phyloP scores from a whole-genome alignment of 257 asterid species.

The Nicotiana paniculata region DNA sequence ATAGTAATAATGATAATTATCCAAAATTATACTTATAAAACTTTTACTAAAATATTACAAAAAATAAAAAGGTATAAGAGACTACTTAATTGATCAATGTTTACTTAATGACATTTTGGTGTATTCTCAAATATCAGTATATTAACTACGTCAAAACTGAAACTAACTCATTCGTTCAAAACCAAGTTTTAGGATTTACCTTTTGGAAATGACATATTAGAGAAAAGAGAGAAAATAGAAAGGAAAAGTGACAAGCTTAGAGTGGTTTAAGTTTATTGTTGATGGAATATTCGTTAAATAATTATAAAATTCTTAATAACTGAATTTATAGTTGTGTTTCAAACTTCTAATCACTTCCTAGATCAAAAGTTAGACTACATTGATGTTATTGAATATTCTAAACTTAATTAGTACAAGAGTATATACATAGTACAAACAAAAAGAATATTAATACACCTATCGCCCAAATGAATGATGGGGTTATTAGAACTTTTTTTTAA shows the following conservation, averaged over 20 bases:
- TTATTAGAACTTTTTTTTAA: neutral
- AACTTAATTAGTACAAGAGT: neutral
- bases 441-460: neutral
- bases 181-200: neutral
- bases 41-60: no score
- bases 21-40: no score
- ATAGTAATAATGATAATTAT: no score
- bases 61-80: slow-evolving; percentile 63
- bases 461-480: neutral
- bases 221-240: neutral
- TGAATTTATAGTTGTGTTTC: no score
- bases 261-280: neutral
- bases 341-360: no score
- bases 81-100: neutral
- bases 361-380: no score
- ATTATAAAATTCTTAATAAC: no score
- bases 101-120: neutral
- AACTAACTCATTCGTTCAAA: neutral
- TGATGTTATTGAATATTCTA: neutral
- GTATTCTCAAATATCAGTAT: neutral
- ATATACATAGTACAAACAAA: neutral
- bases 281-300: neutral
- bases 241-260: neutral
- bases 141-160: neutral
- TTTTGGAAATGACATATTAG: neutral